Evolutionary conservation across 257 asterid genomes (phyloP).

Genomic region (Capsicum pubescens): DNA sequence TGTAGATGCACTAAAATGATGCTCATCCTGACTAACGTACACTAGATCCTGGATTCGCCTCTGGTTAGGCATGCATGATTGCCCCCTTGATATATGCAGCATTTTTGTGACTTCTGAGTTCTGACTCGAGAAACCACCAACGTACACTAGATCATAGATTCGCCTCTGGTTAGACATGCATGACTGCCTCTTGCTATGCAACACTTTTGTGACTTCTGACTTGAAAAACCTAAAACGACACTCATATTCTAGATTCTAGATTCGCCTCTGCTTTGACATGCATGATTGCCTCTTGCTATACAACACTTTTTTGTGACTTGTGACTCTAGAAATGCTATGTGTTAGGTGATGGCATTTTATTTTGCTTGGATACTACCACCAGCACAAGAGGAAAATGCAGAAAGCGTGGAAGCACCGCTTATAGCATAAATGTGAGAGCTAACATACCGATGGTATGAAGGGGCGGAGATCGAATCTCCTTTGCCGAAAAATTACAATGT

Average conservation of each 20-base stretch:
- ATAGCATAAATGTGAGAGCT: slow-evolving; percentile 42
- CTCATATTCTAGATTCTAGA: not conserved
- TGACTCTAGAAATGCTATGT: not conserved
- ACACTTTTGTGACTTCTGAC: not conserved
- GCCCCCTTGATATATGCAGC: not conserved
- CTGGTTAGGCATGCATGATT: not conserved
- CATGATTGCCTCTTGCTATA: not conserved
- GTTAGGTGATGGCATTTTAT: slow-evolving; percentile 62
- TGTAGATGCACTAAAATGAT: not conserved
- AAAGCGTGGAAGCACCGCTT: slow-evolving; percentile 69
- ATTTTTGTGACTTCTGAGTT: not conserved
- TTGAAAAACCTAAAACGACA: not conserved
- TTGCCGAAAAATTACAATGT: not conserved
- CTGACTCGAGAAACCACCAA: not conserved
- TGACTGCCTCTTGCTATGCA: not conserved
- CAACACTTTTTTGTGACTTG: not conserved
- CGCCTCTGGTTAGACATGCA: not conserved
- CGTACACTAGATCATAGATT: not conserved
- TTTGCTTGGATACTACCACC: slow-evolving; percentile 65
- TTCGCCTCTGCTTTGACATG: not conserved
- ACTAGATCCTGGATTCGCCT: not conserved
- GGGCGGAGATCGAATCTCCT: not conserved
- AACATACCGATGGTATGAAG: not conserved
- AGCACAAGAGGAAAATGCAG: slow-evolving; percentile 44
- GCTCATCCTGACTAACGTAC: not conserved